Base-by-base conservation (phyloP, 495 filamentous ascomycete species). In the Halenospora varia region DNA sequence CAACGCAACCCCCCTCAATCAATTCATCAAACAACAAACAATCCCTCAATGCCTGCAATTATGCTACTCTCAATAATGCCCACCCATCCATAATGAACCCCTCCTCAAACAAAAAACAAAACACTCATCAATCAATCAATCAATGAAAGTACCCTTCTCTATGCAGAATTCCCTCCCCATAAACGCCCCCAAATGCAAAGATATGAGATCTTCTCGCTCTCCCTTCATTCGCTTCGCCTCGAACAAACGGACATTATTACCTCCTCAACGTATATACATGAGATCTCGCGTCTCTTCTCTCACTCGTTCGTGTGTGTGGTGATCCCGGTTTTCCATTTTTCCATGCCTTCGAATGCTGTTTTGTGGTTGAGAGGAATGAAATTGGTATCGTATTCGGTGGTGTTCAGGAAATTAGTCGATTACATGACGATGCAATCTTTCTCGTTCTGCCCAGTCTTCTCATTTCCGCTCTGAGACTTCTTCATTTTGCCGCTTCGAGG, bases 371-470 rank as follows among this genome's bases (percentile, higher is more conserved):
- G n/a, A n/a, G n/a, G n/a, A n/a, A n/a, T n/a, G n/a, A n/a, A n/a
- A n/a, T n/a, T n/a, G n/a, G n/a, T n/a, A n/a, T n/a, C n/a, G n/a
- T n/a, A n/a, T n/a, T n/a, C n/a, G n/a, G n/a, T n/a, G n/a, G n/a
- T n/a, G n/a, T n/a, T n/a, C n/a, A n/a, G n/a, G n/a, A n/a, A n/a
- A n/a, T n/a, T n/a, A 17, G 15, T 41, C n/a, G 3, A 45, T 81
- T 73, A 85, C 82, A 85, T 85, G 60, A 85, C 74, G 47, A 76
- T 62, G 64, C 82, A 85, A 20, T 84, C 79, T 65, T 80, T 80
- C 42, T 82, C 79, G 29, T 46, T 13, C 53, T 56, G 45, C 17
- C 41, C 57, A 10, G 48, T 57, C 40, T 65, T 62, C 51, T 62
- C 63, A 39, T 59, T 62, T 26, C 56, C 53, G 41, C 59, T 62